A percentile compares a stretch with the other conserved stretches of the same genome.
Evolutionary conservation across 2,329 filamentous ascomycete genomes (phyloP).

Genomic region (Monosporascus sp.): DNA sequence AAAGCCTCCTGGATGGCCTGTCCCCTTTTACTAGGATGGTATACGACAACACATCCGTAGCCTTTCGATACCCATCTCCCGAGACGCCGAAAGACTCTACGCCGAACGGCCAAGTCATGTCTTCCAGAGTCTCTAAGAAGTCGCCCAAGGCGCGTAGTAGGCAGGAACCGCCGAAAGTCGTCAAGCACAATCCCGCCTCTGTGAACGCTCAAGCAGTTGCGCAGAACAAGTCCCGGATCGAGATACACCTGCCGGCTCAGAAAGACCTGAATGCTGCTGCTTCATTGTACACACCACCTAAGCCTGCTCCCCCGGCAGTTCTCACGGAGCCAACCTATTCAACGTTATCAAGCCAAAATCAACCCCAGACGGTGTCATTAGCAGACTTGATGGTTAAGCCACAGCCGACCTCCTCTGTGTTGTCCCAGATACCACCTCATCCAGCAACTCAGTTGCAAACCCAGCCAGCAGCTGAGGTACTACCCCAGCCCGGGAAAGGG

Average conservation of each 20-base stretch:
- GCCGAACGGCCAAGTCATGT: conserved; percentile 23
- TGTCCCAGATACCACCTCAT: conserved; percentile 12
- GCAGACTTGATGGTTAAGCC: conserved; percentile 24
- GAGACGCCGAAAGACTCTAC: conserved; percentile 24
- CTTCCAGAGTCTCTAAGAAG: conserved; percentile 20
- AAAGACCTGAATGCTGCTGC: conserved; percentile 18
- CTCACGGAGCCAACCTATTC: not conserved
- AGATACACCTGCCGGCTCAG: conserved; percentile 22
- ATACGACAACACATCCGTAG: conserved; percentile 35
- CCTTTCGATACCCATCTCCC: conserved; percentile 35
- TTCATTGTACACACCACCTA: conserved; percentile 11
- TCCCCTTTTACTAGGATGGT: conserved; percentile 47
- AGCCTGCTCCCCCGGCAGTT: conserved; percentile 1
- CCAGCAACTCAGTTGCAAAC: conserved; percentile 7
- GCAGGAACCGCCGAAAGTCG: conserved; percentile 22
- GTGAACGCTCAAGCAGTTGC: conserved; percentile 24
- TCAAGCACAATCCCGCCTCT: conserved; percentile 37
- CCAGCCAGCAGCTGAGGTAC: conserved; percentile 4
- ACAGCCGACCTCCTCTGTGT: conserved; percentile 9
- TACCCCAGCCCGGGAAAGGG: conserved; percentile 1
- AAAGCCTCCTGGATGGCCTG: conserved; percentile 34
- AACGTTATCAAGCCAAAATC: conserved; percentile 10
- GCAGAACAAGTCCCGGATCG: conserved; percentile 22
- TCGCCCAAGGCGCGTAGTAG: conserved; percentile 25
- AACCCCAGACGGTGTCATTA: conserved; percentile 24